Conservation (phyloP, 1,284 basidiomycete genomes). For the Porodaedalea pini region DNA sequence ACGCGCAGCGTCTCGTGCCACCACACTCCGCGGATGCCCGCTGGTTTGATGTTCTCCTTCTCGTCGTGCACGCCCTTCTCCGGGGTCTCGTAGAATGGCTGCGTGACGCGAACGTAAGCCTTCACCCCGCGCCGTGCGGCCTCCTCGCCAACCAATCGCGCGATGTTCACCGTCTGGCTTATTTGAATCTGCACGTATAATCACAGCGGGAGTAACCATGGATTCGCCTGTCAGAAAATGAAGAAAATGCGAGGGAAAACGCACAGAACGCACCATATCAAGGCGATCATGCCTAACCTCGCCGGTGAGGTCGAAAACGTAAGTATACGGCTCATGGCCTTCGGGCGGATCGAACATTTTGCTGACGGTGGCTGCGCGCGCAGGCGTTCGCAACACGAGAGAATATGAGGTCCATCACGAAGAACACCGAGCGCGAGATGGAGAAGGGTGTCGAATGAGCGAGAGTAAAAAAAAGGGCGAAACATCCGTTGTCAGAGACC, state of each 20-base stretch:
- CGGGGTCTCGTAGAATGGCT: slow-evolving; percentile 78
- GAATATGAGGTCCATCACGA: neutral
- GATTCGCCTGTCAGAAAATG: neutral
- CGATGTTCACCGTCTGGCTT: slow-evolving; percentile 70
- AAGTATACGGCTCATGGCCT: slow-evolving; percentile 61
- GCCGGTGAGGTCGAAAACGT: slow-evolving; percentile 80
- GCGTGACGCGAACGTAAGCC: slow-evolving; percentile 78
- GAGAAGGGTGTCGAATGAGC: neutral
- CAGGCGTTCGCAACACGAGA: neutral
- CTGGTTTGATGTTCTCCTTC: slow-evolving; percentile 72
- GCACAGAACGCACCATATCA: slow-evolving; percentile 54
- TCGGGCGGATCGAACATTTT: slow-evolving; percentile 66
- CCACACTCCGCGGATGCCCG: slow-evolving; percentile 75
- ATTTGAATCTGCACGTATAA: slow-evolving; percentile 60
- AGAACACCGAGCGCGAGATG: neutral
- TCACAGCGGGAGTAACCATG: slow-evolving; percentile 1
- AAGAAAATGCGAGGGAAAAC: neutral
- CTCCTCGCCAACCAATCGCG: slow-evolving; percentile 66
- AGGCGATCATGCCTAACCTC: slow-evolving; percentile 76
- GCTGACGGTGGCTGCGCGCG: slow-evolving; percentile 53
- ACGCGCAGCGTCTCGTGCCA: slow-evolving; percentile 86
- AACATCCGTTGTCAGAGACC: slow-evolving; percentile 4
- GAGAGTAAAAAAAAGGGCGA: slow-evolving; percentile 1
- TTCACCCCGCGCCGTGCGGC: slow-evolving; percentile 62
- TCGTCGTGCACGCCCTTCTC: slow-evolving; percentile 66